Evolutionary conservation across 2,329 filamentous ascomycete genomes (phyloP).

Genomic region (Taxawa tesnikishii): DNA sequence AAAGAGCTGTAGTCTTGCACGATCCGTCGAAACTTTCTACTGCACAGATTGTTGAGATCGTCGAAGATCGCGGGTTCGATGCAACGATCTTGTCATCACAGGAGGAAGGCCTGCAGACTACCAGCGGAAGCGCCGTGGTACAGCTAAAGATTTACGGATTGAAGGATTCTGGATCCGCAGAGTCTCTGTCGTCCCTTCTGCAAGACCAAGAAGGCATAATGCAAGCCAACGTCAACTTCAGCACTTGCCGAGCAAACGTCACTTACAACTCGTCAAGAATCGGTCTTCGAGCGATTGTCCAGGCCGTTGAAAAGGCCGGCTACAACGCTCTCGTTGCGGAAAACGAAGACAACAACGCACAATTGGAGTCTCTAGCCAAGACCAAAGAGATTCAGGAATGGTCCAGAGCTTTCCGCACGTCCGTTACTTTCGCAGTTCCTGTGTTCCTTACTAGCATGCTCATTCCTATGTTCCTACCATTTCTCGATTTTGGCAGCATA

Average conservation of each 20-base stretch:
- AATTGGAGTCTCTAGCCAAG: conserved; percentile 90
- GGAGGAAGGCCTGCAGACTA: conserved; percentile 44
- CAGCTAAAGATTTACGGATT: conserved; percentile 79
- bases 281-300: conserved; percentile 73
- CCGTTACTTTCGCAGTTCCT: conserved; percentile 70
- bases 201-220: conserved; percentile 55
- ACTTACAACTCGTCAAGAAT: conserved; percentile 58
- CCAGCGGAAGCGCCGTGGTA: conserved; percentile 44
- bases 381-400: conserved; percentile 94
- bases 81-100: conserved; percentile 65
- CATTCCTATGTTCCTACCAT: conserved; percentile 70
- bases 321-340: conserved; percentile 86
- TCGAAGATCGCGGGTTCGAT: conserved; percentile 85
- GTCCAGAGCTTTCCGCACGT: conserved; percentile 68
- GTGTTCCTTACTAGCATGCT: conserved; percentile 92
- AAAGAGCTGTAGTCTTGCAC: conserved; percentile 80
- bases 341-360: conserved; percentile 89
- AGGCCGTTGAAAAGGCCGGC: conserved; percentile 66
- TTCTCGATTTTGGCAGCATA: conserved; percentile 64
- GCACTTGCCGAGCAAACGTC: conserved; percentile 62
- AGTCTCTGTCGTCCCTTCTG: conserved; percentile 57
- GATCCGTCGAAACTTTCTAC: conserved; percentile 58
- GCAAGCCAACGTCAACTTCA: conserved; percentile 60
- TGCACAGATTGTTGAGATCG: conserved; percentile 65
- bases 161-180: conserved; percentile 58